Percentiles rank a stretch among this genome's conserved stretches.
phyloP scores from a whole-genome alignment of 2,329 filamentous ascomycete species.

The Colletotrichum cuscutae region DNA sequence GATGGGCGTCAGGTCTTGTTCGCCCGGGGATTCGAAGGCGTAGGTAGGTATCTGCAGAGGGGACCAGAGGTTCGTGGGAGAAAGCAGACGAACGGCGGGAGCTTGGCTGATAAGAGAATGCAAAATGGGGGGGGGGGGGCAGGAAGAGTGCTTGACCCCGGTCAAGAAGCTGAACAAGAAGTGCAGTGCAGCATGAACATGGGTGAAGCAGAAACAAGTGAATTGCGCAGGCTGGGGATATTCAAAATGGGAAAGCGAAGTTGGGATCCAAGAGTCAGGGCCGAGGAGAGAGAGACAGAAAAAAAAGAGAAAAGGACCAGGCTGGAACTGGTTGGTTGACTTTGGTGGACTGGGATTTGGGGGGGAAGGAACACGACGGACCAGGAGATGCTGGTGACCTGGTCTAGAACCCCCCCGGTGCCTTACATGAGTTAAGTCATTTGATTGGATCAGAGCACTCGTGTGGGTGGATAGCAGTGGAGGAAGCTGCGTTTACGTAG shows the following conservation, averaged over 20 bases:
- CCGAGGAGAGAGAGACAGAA: not conserved
- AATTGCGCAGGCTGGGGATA: constrained; percentile 2
- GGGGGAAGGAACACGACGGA: constrained; percentile 23
- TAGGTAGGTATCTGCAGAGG: not conserved
- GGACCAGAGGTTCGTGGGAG: not conserved
- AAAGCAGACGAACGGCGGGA: not conserved
- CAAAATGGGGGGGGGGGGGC: not conserved
- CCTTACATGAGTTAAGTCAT: too few species aligned
- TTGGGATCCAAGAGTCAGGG: too few species aligned
- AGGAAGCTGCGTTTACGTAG: not conserved
- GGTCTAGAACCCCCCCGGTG: constrained; percentile 26
- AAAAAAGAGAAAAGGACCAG: not conserved
- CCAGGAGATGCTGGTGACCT: constrained; percentile 3
- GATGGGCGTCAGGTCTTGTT: not conserved
- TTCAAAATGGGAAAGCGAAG: constrained; percentile 21
- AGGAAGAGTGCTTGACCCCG: not conserved
- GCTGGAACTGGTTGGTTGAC: constrained; percentile 5
- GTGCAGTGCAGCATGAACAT: constrained; percentile 3
- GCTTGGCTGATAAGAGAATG: constrained; percentile 24
- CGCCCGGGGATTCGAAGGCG: too few species aligned
- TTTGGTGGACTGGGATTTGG: constrained; percentile 1
- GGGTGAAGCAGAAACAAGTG: constrained; percentile 12
- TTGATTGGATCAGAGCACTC: not conserved
- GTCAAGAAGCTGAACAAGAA: not conserved
- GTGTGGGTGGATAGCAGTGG: constrained; percentile 3